A percentile compares a stretch with the other conserved stretches of the same genome.
These are phyloP conservation scores for Hyaloscypha bicolor DNA, from an alignment of 495 filamentous ascomycete species.

Conservation along the genomic window DNA sequence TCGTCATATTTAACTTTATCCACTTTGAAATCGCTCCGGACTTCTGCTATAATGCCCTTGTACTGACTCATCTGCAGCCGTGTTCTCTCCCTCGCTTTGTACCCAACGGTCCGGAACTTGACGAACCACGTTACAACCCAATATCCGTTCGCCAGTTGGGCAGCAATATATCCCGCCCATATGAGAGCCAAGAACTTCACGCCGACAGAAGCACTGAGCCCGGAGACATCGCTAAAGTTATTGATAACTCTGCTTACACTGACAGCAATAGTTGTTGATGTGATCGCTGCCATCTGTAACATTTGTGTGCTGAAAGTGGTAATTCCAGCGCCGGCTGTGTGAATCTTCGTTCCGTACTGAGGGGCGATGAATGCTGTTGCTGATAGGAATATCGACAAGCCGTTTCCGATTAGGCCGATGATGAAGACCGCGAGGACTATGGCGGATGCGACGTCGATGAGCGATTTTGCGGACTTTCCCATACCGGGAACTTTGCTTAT, in stretches of 20 bases:
- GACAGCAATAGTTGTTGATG: constrained; percentile 8
- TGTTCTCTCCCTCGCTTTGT: constrained; percentile 14
- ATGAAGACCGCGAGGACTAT: constrained; percentile 9
- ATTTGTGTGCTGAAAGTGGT: constrained; percentile 22
- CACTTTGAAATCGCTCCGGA: constrained; percentile 13
- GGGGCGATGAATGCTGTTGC: neutral
- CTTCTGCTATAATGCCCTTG: constrained; percentile 8
- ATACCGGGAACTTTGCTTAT: constrained; percentile 6
- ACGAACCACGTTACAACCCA: constrained; percentile 18
- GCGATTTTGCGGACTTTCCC: constrained; percentile 16
- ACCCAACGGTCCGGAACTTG: constrained; percentile 5
- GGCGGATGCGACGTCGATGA: constrained; percentile 3
- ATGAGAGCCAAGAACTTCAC: constrained; percentile 21
- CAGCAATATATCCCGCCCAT: constrained; percentile 14
- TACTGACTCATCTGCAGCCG: constrained; percentile 11
- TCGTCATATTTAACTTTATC: constrained; percentile 7
- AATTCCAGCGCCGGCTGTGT: constrained; percentile 8
- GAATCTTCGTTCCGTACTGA: constrained; percentile 7
- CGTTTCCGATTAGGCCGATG: constrained; percentile 11
- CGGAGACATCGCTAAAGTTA: constrained; percentile 10
- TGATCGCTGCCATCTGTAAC: constrained; percentile 13
- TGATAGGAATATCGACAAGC: constrained; percentile 11
- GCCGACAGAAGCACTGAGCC: constrained; percentile 9
- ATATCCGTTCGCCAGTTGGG: constrained; percentile 17
- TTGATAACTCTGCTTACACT: constrained; percentile 11